A percentile compares a stretch with the other conserved stretches of the same genome.
These are phyloP conservation scores for Kwoniella shivajii DNA, from an alignment of 1,284 basidiomycete species.

Conservation along the genomic window DNA sequence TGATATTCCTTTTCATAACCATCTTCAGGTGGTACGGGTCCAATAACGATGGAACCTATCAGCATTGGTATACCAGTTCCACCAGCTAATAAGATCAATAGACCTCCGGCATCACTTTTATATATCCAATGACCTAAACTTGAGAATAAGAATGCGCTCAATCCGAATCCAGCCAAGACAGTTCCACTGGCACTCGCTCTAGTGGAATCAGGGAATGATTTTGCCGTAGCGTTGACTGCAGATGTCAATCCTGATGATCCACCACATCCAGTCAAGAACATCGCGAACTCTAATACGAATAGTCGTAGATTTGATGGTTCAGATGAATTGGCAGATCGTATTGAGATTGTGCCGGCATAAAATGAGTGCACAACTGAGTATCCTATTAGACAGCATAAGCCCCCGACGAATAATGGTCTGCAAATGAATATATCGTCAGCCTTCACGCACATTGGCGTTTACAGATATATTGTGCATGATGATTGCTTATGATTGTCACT, in stretches of 20 bases:
- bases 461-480: too few species aligned
- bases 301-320: constrained; percentile 28
- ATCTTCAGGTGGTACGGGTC: constrained; percentile 59
- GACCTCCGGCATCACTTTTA: constrained; percentile 69
- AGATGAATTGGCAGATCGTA: constrained; percentile 10
- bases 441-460: too few species aligned
- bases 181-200: constrained; percentile 71
- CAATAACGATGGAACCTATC: constrained; percentile 66
- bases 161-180: constrained; percentile 78
- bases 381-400: constrained; percentile 62
- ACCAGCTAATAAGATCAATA: constrained; percentile 68
- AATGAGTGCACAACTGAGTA: constrained; percentile 68
- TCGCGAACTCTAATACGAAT: constrained; percentile 37
- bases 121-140: constrained; percentile 66
- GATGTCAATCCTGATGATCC: constrained; percentile 49
- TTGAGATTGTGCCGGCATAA: constrained; percentile 57
- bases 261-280: constrained; percentile 50
- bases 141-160: constrained; percentile 79
- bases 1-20: constrained; percentile 10
- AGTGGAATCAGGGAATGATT: constrained; percentile 49
- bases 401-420: constrained; percentile 54
- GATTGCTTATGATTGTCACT: too few species aligned
- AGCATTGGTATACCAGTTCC: constrained; percentile 72
- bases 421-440: neutral
- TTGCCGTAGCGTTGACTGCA: constrained; percentile 53